These are phyloP conservation scores for Trichoderma sp. DNA, from an alignment of 2,329 filamentous ascomycete genomes.

Conservation along the genomic window DNA sequence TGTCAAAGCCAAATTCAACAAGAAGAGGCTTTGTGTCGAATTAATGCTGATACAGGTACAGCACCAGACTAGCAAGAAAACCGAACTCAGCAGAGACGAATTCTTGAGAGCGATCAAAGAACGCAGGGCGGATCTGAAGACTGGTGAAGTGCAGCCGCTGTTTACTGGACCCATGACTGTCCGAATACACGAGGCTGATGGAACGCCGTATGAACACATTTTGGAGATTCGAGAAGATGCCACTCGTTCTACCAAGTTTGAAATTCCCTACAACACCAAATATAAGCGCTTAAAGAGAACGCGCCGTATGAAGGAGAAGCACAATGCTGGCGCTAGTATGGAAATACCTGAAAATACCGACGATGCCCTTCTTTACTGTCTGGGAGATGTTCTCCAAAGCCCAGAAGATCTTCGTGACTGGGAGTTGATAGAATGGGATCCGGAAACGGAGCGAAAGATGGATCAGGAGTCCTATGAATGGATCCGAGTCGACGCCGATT, in stretches of 20 bases:
- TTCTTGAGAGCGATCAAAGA: conserved; percentile 89
- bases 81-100: conserved; percentile 64
- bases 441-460: conserved; percentile 87
- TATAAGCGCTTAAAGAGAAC: conserved; percentile 96
- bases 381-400: conserved; percentile 86
- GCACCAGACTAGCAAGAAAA: conserved; percentile 45
- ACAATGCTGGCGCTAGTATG: conserved; percentile 54
- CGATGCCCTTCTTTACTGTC: conserved; percentile 83
- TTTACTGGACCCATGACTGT: conserved; percentile 98
- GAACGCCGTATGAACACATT: conserved; percentile 97
- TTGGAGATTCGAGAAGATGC: conserved; percentile 88
- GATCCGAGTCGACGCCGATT: conserved; percentile 97
- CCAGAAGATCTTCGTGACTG: conserved; percentile 81
- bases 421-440: conserved; percentile 85
- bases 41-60: conserved; percentile 83
- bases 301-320: conserved; percentile 76
- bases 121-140: conserved; percentile 66
- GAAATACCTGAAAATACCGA: conserved; percentile 66
- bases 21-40: conserved; percentile 94
- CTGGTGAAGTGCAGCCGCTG: conserved; percentile 70
- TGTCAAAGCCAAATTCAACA: conserved; percentile 90
- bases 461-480: conserved; percentile 96
- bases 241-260: conserved; percentile 74
- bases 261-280: conserved; percentile 98
- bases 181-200: conserved; percentile 95